Evolutionary conservation across 306 rosid genomes (phyloP), one percentile per base, ranked within the genome.

Genomic region (Lagenaria siceraria): DNA sequence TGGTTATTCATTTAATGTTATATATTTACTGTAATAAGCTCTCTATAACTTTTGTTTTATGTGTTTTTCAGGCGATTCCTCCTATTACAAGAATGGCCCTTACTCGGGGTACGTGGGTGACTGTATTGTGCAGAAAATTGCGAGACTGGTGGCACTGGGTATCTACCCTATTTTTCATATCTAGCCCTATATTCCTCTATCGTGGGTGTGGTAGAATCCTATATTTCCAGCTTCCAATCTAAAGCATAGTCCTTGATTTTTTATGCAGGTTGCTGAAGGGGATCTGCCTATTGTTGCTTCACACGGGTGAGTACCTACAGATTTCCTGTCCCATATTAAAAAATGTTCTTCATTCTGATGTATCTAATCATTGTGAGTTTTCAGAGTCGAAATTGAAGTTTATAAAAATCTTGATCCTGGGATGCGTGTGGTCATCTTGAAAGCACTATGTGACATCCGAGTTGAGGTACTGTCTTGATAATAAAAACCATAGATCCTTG

Each of bases 111-210:
- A 89, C 98, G 25, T 96, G 99, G 99, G 84, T 96, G 84, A 96
- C 99, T 0, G 94, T 92, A 62, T 87, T 96, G 78, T 96, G 99
- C 88, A 85, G 99, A 84, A 96, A 96, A 90, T 85, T 96, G 87
- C 91, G 97, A 85, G 99, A 92, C 77, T 96, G 99, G 99, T 96
- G 99, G 99, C 96, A 88, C 81, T 96, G 99, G 99, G 99, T 96
- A 92, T 85, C n/a, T 76, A 55, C 31, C 71, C 73, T 61, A 51
- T 76, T 69, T 76, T 74, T 74, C 75, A 77, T 33, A 65, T 79
- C 78, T 76, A 54, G 52, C 80, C 80, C 65, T 79, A 51, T 84
- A 74, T 81, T 68, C 62, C 74, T 58, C 11, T 78, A 75, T 55
- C 63, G 27, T 79, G 42, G 49, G 59, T 52, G 18, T 43, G 29